A percentile compares a stretch with the other conserved stretches of the same genome.
phyloP scores from a whole-genome alignment of 306 rosid species.

The Phaseolus lunatus region DNA sequence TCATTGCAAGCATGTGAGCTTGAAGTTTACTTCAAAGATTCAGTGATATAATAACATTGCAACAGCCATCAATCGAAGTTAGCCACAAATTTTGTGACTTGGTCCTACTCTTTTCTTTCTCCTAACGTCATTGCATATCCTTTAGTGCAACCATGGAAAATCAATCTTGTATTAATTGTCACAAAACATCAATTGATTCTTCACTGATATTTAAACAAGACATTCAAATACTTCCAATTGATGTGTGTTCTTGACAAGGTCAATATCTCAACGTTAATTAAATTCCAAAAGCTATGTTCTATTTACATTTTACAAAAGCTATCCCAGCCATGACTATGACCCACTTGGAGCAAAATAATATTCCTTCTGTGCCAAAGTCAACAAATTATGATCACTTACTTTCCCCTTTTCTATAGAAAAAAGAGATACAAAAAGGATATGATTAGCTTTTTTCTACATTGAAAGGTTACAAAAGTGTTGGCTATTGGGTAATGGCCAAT shows the following conservation, averaged over 20 bases:
- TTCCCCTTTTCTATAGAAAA: background rate
- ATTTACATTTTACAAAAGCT: background rate
- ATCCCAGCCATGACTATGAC: background rate
- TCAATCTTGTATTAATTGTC: background rate
- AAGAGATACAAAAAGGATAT: background rate
- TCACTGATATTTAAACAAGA: background rate
- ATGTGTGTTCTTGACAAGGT: background rate
- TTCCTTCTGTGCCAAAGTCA: conserved; percentile 9
- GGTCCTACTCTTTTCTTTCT: background rate
- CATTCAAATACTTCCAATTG: no score
- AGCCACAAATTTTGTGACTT: background rate
- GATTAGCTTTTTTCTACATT: background rate
- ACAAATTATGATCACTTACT: background rate
- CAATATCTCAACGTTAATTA: background rate
- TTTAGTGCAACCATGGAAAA: background rate
- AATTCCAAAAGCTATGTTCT: background rate
- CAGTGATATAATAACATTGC: background rate
- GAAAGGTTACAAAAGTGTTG: conserved; percentile 19
- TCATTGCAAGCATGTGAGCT: no score
- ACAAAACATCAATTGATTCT: background rate
- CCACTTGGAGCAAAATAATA: conserved; percentile 22
- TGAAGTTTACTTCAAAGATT: background rate
- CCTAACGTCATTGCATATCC: background rate
- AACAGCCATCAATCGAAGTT: background rate
- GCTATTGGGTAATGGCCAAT: background rate